Percentiles rank a stretch among this genome's conserved stretches.
These are phyloP conservation scores for Protoeuglena noctilucae DNA, from an alignment of 139 green algal genomes.

Conservation along the genomic window DNA sequence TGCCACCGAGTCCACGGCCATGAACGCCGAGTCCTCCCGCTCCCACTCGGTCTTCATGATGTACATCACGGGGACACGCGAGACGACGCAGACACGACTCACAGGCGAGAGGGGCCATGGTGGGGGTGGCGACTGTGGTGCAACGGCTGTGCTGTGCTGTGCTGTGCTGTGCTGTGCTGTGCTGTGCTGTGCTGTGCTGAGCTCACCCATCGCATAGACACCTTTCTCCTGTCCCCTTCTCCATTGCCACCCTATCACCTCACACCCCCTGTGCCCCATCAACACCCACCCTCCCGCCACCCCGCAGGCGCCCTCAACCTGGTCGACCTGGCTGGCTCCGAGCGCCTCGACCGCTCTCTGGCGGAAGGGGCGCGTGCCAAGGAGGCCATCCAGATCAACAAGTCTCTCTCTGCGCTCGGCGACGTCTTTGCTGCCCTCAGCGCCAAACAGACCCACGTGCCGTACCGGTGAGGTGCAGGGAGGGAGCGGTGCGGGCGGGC, in stretches of 20 bases:
- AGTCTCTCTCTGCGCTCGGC: slow-evolving; percentile 60
- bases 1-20: slow-evolving; percentile 66
- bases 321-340: slow-evolving; percentile 72
- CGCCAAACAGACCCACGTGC: slow-evolving; percentile 49
- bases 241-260: too few species aligned
- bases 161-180: too few species aligned
- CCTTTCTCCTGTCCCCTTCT: too few species aligned
- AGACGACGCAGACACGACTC: slow-evolving; percentile 34
- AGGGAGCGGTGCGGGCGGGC: too few species aligned
- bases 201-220: too few species aligned
- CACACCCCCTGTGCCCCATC: too few species aligned
- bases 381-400: slow-evolving; percentile 91
- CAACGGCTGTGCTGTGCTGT: too few species aligned
- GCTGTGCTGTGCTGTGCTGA: too few species aligned
- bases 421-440: slow-evolving; percentile 72
- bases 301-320: slow-evolving; percentile 77
- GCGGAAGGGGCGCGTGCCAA: slow-evolving; percentile 61
- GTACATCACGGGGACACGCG: slow-evolving; percentile 69
- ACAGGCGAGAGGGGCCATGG: too few species aligned
- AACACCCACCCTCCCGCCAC: too few species aligned
- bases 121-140: too few species aligned
- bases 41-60: slow-evolving; percentile 91
- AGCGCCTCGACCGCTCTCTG: slow-evolving; percentile 13
- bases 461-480: too few species aligned
- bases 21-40: slow-evolving; percentile 78